These are phyloP conservation scores for Cyclotella atomus DNA, from an alignment of 108 stramenopile species.

Conservation along the genomic window DNA sequence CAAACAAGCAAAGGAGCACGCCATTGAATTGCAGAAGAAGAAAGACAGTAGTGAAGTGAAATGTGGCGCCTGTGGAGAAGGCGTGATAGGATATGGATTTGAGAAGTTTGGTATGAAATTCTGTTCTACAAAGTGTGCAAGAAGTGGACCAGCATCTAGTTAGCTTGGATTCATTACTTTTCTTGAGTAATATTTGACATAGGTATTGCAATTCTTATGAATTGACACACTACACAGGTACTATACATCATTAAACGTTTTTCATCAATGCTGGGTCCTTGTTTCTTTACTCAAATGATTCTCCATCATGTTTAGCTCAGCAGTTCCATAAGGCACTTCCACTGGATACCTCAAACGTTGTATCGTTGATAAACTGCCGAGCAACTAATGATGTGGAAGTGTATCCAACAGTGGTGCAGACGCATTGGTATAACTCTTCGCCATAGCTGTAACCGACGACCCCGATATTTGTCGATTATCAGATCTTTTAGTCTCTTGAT, in stretches of 20 bases:
- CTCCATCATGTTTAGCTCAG: too few species aligned
- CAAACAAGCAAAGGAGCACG: constrained; percentile 19
- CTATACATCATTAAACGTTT: too few species aligned
- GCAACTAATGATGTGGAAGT: too few species aligned
- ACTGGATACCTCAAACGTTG: too few species aligned
- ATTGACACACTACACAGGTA: too few species aligned
- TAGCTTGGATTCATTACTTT: too few species aligned
- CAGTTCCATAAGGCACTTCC: too few species aligned
- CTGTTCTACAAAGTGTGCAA: constrained; percentile 65
- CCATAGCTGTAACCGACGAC: background rate
- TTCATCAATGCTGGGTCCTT: too few species aligned
- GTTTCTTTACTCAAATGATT: too few species aligned
- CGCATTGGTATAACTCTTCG: background rate
- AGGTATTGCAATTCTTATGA: background rate
- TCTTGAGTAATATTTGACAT: too few species aligned
- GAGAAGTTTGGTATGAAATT: constrained; percentile 58
- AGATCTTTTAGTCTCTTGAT: background rate
- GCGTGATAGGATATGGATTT: constrained; percentile 59
- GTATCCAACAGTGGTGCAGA: constrained; percentile 2
- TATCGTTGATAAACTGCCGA: too few species aligned
- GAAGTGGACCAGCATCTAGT: constrained; percentile 5
- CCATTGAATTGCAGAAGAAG: constrained; percentile 33
- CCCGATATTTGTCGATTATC: background rate
- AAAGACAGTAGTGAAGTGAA: constrained; percentile 36
- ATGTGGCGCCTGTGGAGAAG: constrained; percentile 57